Percentiles rank a stretch among this genome's conserved stretches.
Conservation (phyloP, 2,329 filamentous ascomycete genomes). For the Ascochyta lentis region DNA sequence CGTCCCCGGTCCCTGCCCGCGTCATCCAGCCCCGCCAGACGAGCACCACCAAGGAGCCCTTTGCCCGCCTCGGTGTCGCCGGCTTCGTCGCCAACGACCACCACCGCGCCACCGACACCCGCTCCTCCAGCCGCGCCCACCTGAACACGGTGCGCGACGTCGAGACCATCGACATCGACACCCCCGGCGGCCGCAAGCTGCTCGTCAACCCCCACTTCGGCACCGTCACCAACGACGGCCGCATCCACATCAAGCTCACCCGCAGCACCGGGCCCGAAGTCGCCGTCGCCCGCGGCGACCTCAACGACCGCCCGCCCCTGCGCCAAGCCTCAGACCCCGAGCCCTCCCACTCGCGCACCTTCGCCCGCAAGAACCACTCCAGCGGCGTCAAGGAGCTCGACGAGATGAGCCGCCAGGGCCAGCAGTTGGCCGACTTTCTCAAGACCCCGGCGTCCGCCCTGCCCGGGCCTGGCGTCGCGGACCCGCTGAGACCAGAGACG, state of each 20-base stretch:
- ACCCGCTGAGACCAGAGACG: constrained; percentile 10
- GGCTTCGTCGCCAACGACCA: constrained; percentile 53
- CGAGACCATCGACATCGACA: constrained; percentile 51
- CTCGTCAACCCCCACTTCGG: constrained; percentile 57
- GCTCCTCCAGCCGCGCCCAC: constrained; percentile 30
- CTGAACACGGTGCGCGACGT: constrained; percentile 24
- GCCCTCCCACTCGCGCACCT: too few relatives aligned
- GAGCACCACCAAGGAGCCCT: constrained; percentile 20
- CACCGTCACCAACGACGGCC: constrained; percentile 38
- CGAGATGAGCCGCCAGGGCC: constrained; percentile 28
- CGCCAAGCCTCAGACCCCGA: too few relatives aligned
- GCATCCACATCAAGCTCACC: constrained; percentile 38
- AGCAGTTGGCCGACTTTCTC: constrained; percentile 20
- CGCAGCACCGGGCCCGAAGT: constrained; percentile 32
- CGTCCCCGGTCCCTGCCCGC: constrained; percentile 63
- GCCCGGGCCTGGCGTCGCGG: constrained; percentile 1
- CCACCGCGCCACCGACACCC: constrained; percentile 39
- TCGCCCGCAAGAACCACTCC: background rate
- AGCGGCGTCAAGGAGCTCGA: constrained; percentile 6
- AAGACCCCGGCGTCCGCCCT: constrained; percentile 1
- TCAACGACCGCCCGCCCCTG: constrained; percentile 33
- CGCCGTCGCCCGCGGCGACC: constrained; percentile 30
- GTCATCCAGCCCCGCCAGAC: constrained; percentile 55
- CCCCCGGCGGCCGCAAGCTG: constrained; percentile 60
- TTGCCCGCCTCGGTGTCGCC: constrained; percentile 52